phyloP scores from a whole-genome alignment of 441 rosid species.

The Euphorbia corollata region DNA sequence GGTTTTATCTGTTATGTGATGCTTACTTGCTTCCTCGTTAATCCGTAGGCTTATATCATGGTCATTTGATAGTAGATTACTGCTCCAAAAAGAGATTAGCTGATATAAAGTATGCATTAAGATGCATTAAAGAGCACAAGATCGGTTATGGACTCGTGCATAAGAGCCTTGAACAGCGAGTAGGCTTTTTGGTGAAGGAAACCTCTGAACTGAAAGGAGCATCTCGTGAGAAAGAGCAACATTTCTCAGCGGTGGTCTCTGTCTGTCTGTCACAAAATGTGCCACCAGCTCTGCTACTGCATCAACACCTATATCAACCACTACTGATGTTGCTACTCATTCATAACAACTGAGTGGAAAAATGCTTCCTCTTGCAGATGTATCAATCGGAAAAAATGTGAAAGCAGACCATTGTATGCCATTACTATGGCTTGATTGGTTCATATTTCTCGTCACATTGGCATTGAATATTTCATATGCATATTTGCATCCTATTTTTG shows the following conservation, averaged over 20 bases:
- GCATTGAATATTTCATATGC: neutral
- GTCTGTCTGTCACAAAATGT: neutral
- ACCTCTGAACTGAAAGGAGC: neutral
- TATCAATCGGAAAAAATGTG: neutral
- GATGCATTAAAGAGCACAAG: constrained; percentile 24
- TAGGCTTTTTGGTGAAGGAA: constrained; percentile 15
- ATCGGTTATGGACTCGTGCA: constrained; percentile 14
- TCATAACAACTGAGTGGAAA: neutral
- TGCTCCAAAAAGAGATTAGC: constrained; percentile 21
- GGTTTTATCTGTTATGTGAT: neutral
- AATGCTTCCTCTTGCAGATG: constrained; percentile 15
- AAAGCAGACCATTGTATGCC: neutral
- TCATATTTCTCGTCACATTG: neutral
- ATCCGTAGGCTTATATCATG: neutral
- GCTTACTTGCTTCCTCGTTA: neutral
- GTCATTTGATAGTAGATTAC: constrained; percentile 9
- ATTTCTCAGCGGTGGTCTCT: neutral
- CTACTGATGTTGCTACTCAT: neutral
- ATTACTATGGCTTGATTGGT: neutral
- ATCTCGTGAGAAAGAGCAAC: neutral
- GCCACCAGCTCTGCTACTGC: neutral
- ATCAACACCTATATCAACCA: neutral
- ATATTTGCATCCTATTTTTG: neutral
- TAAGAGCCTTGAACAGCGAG: constrained; percentile 9
- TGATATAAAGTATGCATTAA: constrained; percentile 23